phyloP scores from a whole-genome alignment of 306 rosid genomes.

The Sindora glabra region DNA sequence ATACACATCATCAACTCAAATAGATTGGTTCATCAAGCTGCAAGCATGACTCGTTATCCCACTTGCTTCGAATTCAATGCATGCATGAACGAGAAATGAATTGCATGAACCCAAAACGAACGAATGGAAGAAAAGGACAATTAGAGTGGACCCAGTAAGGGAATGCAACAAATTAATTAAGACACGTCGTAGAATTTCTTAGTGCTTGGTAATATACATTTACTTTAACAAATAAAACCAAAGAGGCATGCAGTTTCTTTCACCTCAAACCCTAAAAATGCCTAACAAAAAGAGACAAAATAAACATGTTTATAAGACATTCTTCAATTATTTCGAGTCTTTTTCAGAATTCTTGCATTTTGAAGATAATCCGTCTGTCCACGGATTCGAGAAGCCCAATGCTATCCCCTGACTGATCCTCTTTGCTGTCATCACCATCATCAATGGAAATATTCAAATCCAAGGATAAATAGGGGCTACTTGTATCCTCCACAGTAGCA shows the following conservation, averaged over 20 bases:
- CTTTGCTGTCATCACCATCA: too few relatives aligned
- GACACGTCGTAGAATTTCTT: too few relatives aligned
- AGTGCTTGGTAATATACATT: conserved; percentile 27
- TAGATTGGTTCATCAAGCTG: too few relatives aligned
- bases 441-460: conserved; percentile 90
- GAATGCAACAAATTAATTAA: too few relatives aligned
- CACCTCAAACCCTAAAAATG: conserved; percentile 23
- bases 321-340: too few relatives aligned
- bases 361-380: conserved; percentile 71
- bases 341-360: conserved; percentile 57
- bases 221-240: conserved; percentile 31
- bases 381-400: conserved; percentile 80
- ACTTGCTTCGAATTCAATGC: background rate
- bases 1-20: too few relatives aligned
- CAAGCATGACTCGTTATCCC: background rate
- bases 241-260: too few relatives aligned
- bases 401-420: conserved; percentile 45
- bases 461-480: conserved; percentile 49
- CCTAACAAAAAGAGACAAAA: too few relatives aligned
- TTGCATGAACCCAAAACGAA: background rate
- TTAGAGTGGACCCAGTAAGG: too few relatives aligned
- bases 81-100: background rate
- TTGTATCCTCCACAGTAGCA: conserved; percentile 31
- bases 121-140: background rate
- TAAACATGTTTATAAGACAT: too few relatives aligned